Conservation (phyloP, 2,329 filamentous ascomycete species). For the Fusarium neocosmosporiellum region DNA sequence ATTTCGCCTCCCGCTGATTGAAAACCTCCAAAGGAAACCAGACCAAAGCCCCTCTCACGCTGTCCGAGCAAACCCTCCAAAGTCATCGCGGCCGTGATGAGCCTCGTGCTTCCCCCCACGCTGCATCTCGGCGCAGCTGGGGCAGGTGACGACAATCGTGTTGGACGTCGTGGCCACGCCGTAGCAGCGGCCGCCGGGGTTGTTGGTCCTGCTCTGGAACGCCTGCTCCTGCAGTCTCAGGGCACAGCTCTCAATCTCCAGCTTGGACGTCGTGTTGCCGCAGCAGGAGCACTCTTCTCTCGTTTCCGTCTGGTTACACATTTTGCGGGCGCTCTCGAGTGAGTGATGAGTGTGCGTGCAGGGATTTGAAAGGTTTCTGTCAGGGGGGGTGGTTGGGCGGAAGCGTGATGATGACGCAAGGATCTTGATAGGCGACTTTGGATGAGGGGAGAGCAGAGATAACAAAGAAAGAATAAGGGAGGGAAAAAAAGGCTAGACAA, state of each 20-base stretch:
- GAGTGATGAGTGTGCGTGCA: background rate
- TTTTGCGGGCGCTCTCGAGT: background rate
- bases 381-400: background rate
- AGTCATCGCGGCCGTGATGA: background rate
- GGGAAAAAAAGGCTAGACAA: background rate
- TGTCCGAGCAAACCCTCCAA: background rate
- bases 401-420: constrained; percentile 1
- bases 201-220: constrained; percentile 16
- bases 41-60: background rate
- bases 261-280: constrained; percentile 8
- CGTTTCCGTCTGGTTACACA: constrained; percentile 33
- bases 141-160: constrained; percentile 18
- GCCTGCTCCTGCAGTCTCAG: constrained; percentile 18
- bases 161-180: constrained; percentile 31
- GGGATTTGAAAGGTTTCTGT: background rate
- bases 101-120: background rate
- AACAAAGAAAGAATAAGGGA: background rate
- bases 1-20: background rate
- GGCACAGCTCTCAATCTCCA: constrained; percentile 22
- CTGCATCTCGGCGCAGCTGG: constrained; percentile 15
- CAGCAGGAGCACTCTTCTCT: constrained; percentile 27
- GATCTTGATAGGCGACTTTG: background rate
- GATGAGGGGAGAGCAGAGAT: background rate
- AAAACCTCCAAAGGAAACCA: background rate
- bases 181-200: constrained; percentile 18